Percentiles rank a stretch among this genome's conserved stretches.
Evolutionary conservation across 2,329 filamentous ascomycete genomes (phyloP).

Genomic region (Scytalidium sp.): DNA sequence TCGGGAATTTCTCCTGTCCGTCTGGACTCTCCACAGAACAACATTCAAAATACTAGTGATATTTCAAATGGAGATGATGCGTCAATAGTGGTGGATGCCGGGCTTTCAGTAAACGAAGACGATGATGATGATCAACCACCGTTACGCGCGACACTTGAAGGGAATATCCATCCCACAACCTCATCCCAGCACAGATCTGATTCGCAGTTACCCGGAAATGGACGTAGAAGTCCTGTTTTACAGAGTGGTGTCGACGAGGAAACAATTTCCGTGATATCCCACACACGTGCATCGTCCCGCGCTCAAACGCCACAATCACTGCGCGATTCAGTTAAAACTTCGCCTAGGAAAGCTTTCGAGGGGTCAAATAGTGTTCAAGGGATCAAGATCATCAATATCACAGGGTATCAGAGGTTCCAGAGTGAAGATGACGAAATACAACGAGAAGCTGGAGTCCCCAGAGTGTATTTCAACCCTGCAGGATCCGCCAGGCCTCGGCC

Average conservation of each 20-base stretch:
- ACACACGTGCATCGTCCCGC: background rate
- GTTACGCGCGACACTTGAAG: conserved; percentile 1
- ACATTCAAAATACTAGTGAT: background rate
- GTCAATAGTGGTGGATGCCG: background rate
- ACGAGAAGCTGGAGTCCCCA: conserved; percentile 12
- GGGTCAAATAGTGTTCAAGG: background rate
- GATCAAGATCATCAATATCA: background rate
- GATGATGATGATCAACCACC: background rate
- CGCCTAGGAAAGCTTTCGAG: background rate
- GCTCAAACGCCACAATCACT: background rate
- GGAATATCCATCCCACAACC: conserved; percentile 2
- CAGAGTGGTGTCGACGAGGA: background rate
- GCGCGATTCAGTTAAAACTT: background rate
- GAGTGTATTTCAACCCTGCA: conserved; percentile 15
- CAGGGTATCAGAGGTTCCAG: background rate
- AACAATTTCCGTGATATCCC: background rate
- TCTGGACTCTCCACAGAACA: background rate
- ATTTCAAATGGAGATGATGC: background rate
- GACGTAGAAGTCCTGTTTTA: background rate
- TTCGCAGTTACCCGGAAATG: background rate
- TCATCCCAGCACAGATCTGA: background rate
- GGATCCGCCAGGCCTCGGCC: conserved; percentile 4
- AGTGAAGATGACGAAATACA: conserved; percentile 12
- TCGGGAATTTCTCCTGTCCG: background rate
- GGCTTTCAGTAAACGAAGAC: background rate